Evolutionary conservation across 2,329 filamentous ascomycete genomes (phyloP), one percentile per base, ranked within the genome.

Genomic region (Cytospora leucostoma): DNA sequence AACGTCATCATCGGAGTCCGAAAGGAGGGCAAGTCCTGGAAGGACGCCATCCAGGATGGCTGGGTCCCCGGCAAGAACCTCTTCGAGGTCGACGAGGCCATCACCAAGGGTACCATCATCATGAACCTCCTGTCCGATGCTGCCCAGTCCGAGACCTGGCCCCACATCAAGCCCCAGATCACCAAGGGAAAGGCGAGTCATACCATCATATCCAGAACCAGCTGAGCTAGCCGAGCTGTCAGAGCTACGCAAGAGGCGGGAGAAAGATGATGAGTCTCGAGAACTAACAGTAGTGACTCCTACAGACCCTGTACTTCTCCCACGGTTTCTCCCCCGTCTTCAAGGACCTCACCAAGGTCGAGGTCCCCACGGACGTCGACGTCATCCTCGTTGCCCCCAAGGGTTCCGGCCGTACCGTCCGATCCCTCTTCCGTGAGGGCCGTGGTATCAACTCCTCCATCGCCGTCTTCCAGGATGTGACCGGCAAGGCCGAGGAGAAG

Each of bases 311-410:
- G 73, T 99, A 99, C 90, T 99, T 99, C 88, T 98, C 95, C 72
- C 95, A 99, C 88, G 95, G 95, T 76, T 99, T 99, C 91, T 98
- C 95, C 68, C 95, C 95, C 77, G 93, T 99, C 81, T 99, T 99
- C 92, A 97, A 97, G 87, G 90, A 97, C 79, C 89, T 95, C 77
- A 99, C 95, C 87, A 96, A 97, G 82, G 95, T 99, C 77, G 95
- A 99, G 68, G 92, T 97, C 68, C 95, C 95, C 81, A 87, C 79
- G 71, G 91, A 98, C 82, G 91, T 99, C 77, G 95, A 99, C 80
- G 95, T 99, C 80, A 99, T 99, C 86, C 94, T 99, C 77, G 93
- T 96, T 75, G 95, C 95, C 71, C 95, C 95, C 82, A 99, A 99
- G 88, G 95, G 95, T 76, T 98, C 94, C 77, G 95, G 95, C 80